Base-by-base conservation (phyloP, 1,139 yeast genomes). In the Pichia sp. region DNA sequence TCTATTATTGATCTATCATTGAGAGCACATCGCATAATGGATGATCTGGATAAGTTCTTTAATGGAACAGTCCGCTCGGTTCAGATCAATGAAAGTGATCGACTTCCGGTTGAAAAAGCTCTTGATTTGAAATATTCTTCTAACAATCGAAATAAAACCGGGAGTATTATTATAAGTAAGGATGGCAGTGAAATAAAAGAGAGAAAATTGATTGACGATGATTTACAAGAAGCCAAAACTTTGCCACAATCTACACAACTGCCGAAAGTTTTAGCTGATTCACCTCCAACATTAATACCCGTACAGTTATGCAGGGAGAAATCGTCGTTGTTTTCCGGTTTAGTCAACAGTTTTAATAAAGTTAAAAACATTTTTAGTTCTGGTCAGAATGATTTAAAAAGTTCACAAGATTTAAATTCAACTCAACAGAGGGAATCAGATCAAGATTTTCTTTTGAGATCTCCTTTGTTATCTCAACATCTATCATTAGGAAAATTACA, bases 61-160 rank as follows among this genome's bases (percentile, higher is more conserved):
- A 46, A 43, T 10, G 50, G 48, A 16, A 24, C 36, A 9, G 52
- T 55, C 22, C 35, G 58, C 28, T 40, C 41, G 3, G 45, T 54
- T 10, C 36, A 50, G 24, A 46, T 44, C 22, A 45, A 39, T 30
- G 45, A 52, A 2, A 45, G 42, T 9, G 39, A 48, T 10, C 39
- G 42, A 41, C 33, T 53, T 30, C 47, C 43, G 3, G 48, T 37
- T 6, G 55, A 51, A 34, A 47, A 42, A 12, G 40, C 39, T 6
- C 30, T 48, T 28, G n/a, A 16, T 16, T 16, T 16, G 16, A 16
- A 16, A 16, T 16, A 16, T 16, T 16, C 16, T 16, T 16, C 16
- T 16, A 16, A 16, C 16, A 16, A 16, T 16, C 16, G 16, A 16
- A 16, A 16, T 16, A 16, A 16, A 16, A 16, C 16, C 16, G 16